Evolutionary conservation across 1,284 basidiomycete species (phyloP).

Genomic region (Pseudozyma tsukubaensis): DNA sequence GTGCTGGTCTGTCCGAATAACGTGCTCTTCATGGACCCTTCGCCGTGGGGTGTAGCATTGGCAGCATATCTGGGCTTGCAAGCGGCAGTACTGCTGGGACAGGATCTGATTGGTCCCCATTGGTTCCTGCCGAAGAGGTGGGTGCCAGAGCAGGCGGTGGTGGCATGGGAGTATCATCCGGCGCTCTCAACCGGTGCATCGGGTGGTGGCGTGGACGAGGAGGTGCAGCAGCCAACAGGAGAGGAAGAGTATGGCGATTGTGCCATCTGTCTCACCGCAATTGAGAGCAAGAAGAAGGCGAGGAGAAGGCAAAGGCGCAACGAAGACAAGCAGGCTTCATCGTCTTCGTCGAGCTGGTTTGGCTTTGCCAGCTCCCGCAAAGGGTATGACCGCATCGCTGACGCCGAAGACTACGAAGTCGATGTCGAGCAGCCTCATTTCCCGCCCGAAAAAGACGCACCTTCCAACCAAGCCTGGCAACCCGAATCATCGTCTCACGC

Average conservation of each 20-base stretch:
- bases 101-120: conserved; percentile 80
- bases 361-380: neutral
- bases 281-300: conserved; percentile 10
- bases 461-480: neutral
- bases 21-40: conserved; percentile 80
- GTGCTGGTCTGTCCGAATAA: conserved; percentile 84
- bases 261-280: conserved; percentile 36
- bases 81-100: conserved; percentile 76
- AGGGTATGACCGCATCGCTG: conserved; percentile 21
- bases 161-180: conserved; percentile 44
- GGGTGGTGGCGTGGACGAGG: conserved; percentile 3
- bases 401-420: conserved; percentile 24
- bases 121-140: conserved; percentile 78
- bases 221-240: neutral
- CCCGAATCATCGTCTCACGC: neutral
- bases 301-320: neutral
- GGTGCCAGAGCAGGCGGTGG: conserved; percentile 21
- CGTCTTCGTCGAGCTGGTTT: conserved; percentile 10
- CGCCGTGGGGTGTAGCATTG: conserved; percentile 78
- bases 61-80: conserved; percentile 77
- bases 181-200: neutral
- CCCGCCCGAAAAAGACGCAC: conserved; percentile 11
- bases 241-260: conserved; percentile 29
- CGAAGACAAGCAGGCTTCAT: neutral
- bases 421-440: conserved; percentile 1